Percentiles rank a stretch among this genome's conserved stretches.
Evolutionary conservation across 257 asterid genomes (phyloP).

Genomic region (Voacanga thouarsii): DNA sequence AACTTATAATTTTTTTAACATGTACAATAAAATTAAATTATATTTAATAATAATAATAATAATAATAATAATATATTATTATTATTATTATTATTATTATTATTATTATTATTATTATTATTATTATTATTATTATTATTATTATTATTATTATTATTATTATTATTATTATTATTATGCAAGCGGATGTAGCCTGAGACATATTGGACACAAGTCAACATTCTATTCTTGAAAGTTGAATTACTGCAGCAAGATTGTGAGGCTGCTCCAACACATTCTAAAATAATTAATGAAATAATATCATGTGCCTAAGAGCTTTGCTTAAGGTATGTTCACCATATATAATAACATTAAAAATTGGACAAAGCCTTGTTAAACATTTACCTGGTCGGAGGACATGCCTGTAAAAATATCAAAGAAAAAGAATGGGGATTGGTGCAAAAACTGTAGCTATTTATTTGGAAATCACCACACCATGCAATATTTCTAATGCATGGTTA

Average conservation of each 20-base stretch:
- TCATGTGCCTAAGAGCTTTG: not conserved
- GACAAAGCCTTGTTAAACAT: constrained; percentile 5
- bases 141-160: too few species aligned
- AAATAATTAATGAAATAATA: not conserved
- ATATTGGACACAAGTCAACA: not conserved
- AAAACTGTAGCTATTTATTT: not conserved
- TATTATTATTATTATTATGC: too few species aligned
- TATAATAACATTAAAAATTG: not conserved
- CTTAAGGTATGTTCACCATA: not conserved
- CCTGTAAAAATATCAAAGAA: constrained; percentile 2
- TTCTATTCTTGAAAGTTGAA: not conserved
- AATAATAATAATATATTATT: too few species aligned
- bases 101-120: too few species aligned
- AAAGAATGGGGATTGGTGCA: constrained; percentile 16
- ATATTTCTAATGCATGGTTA: constrained; percentile 3
- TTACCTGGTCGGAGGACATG: constrained; percentile 21
- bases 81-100: too few species aligned
- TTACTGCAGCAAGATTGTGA: not conserved
- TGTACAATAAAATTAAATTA: too few species aligned
- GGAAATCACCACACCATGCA: not conserved
- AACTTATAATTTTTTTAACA: too few species aligned
- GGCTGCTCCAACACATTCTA: not conserved
- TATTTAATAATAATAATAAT: too few species aligned
- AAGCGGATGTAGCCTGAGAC: not conserved
- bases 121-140: too few species aligned